Base-by-base conservation (phyloP, 352 stramenopile genomes). In the Globisporangium nagaii region DNA sequence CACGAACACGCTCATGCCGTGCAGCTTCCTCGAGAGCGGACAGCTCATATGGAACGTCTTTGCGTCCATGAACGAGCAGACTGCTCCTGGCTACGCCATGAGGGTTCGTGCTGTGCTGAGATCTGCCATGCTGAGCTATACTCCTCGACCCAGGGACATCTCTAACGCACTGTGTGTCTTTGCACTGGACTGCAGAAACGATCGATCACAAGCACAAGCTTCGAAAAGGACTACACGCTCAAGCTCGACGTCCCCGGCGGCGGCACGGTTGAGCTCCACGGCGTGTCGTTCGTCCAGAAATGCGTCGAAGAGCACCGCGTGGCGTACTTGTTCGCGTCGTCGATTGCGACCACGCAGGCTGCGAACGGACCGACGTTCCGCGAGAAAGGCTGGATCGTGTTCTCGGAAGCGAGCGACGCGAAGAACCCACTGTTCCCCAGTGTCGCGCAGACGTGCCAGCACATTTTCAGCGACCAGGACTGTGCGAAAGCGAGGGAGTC, bases 391-490 rank as follows among this genome's bases (percentile, higher is more conserved):
- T 60, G 44, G 54, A 2, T 60, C 27, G 41, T 10, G 6, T 15
- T 49, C 19, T 54, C 13, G 6, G 15, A 10, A n/a, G 24, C 40
- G 15, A 43, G 31, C 11, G 13, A 10, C 7, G 32, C 20, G 22
- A n/a, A 10, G 3, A 40, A 43, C 11, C 41, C 30, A 13, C 31
- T 28, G 10, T 35, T 55, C 48, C 34, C 39, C 10, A 22, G 40
- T 0, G 27, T 53, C 17, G 13, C 34, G 27, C 54, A 49, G 11
- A 37, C 24, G n/a, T 53, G 54, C 9, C 42, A 53, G 35, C 54
- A 54, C 25, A 43, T 54, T 42, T 60, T 53, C 12, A 60, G 36
- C 19, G 54, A 56, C 28, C 27, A 51, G 7, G 27, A 24, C 44
- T 27, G n/a, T n/a, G 44, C 17, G 15, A n/a, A 15, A 11, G 13